Evolutionary conservation across 1,284 basidiomycete species (phyloP), one percentile per base, ranked within the genome.

Genomic region (Ceratobasidium theobromae): DNA sequence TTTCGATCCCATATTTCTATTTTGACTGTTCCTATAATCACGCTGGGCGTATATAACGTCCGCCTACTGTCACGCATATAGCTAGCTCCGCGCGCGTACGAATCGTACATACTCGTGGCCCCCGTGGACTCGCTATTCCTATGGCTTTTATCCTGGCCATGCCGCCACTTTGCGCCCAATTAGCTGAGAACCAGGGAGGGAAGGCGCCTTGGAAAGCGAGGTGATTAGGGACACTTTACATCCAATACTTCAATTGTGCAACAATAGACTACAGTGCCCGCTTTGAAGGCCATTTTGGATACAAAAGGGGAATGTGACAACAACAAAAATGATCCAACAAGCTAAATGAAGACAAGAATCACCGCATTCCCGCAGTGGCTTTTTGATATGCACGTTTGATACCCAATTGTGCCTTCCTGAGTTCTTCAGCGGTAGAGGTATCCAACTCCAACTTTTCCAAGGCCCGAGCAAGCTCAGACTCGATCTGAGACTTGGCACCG

Each of bases 321-420:
- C 43, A 45, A 46, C 11, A 62, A 16, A 21, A 33, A 53, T n/a
- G 46, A 65, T 11, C 14, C 45, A 2, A 32, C 12, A 60, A 48
- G 27, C 58, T 40, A 62, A 25, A 49, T 27, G 52, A 62, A 40
- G 38, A 48, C 27, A 23, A 18, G 30, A 30, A 46, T 69, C 58
- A 91, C 80, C 89, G 87, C 76, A 91, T 84, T 71, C 89, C 87
- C 72, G 89, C 88, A 67, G 89, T 94, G 67, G 93, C 94, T 84
- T 98, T 98, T 84, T 97, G 94, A 77, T 97, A 84, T 68, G 94
- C 90, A 75, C 95, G 88, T 83, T 95, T 95, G 79, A 98, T 91
- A 74, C 86, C 82, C 71, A 98, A 84, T 78, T 95, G 92, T 70
- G 91, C 88, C 81, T 94, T 95, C 82, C 89, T 92, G 75, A 97